Evolutionary conservation across 2,329 filamentous ascomycete genomes (phyloP), one percentile per base, ranked within the genome.

Genomic region (Waltergamsia citrina): DNA sequence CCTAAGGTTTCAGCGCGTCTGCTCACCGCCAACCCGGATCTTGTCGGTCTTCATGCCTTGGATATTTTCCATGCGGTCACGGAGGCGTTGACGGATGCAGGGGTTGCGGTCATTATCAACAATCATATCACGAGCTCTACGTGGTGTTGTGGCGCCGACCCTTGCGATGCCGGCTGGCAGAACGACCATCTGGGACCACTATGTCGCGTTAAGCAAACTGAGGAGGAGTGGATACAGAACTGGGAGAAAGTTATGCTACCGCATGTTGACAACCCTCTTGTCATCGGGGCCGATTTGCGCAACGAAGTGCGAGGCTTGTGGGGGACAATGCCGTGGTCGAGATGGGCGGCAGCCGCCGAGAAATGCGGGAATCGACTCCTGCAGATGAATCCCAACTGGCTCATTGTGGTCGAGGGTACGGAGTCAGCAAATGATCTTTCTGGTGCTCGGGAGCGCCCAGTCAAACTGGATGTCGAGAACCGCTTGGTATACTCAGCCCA

Each of bases 301-400:
- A 83, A 83, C 54, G 78, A 83, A 56, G 76, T 81, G 24, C 69
- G 78, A 33, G 78, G 77, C 6, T 58, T 80, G 25, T 81, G 76
- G 76, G 78, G 77, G 21, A 80, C 77, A 11, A 79, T 81, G 71
- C 59, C 70, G 6, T 83, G 79, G 78, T 56, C 62, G 18, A 63
- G 62, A 34, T 82, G 77, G 76, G 78, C 77, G 1, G 51, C 61
- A 1, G 78, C 78, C 1, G 76, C 78, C 20, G 78, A 82, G 55
- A 60, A 60, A 39, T 78, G 72, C 38, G 73, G 74, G 30, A 78
- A 81, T 48, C 59, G 67, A 14, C 58, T 83, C 32, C 62, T 81
- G 21, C 54, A 53, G 39, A 61, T 82, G 51, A 74, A 78, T 38
- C 58, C 57, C 14, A 62, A 78, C 54, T 82, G 76, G 78, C 62